Evolutionary conservation across 139 green algal genomes (phyloP).

Genomic region (Tetraselmis chui): DNA sequence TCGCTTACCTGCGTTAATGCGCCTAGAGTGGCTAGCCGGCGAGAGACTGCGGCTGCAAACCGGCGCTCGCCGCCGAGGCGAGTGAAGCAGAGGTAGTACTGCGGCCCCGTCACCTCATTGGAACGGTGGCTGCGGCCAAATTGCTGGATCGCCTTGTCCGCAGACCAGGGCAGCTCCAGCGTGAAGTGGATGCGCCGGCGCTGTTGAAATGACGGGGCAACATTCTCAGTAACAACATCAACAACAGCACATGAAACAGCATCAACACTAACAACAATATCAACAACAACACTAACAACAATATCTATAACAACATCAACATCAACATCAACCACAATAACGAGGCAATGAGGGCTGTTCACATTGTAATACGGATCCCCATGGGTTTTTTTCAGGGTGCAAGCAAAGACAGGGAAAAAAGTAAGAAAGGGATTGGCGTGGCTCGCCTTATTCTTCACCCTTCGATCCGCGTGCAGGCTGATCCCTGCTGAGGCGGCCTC

Average conservation of each 20-base stretch:
- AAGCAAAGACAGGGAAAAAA: neutral
- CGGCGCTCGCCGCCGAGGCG: slow-evolving; percentile 26
- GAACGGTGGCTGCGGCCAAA: slow-evolving; percentile 58
- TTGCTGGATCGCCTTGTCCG: slow-evolving; percentile 73
- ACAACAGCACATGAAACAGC: no score
- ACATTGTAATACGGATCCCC: no score
- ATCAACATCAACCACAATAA: no score
- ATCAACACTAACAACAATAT: no score
- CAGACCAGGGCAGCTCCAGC: slow-evolving; percentile 53
- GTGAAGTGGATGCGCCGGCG: slow-evolving; percentile 47
- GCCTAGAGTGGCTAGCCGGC: slow-evolving; percentile 29
- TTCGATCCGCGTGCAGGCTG: slow-evolving; percentile 32
- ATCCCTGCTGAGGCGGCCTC: slow-evolving; percentile 33
- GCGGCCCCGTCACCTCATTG: slow-evolving; percentile 32
- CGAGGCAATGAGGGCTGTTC: no score
- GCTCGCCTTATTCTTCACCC: slow-evolving; percentile 28
- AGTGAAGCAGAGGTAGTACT: slow-evolving; percentile 34
- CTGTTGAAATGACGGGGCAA: no score
- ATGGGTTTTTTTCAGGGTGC: no score
- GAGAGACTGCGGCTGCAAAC: slow-evolving; percentile 30
- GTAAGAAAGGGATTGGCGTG: slow-evolving; percentile 34
- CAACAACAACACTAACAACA: no score
- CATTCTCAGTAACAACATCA: no score
- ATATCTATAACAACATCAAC: no score
- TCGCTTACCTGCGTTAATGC: slow-evolving; percentile 27